These are phyloP conservation scores for Bertia moriformis DNA, from an alignment of 2,329 filamentous ascomycete species.

Conservation along the genomic window DNA sequence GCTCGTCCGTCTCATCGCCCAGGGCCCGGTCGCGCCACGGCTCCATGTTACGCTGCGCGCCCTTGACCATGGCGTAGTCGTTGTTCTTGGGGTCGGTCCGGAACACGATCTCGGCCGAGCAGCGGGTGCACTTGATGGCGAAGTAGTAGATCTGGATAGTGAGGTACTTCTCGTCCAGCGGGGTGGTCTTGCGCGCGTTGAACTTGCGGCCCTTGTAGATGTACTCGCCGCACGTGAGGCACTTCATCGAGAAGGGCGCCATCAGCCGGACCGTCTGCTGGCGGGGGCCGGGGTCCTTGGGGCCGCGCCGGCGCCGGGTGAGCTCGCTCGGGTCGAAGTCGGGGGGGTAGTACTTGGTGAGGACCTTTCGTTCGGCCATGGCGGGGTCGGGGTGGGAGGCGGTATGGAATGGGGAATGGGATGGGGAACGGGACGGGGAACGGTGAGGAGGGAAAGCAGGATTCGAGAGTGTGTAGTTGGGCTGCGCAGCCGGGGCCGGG, in stretches of 20 bases:
- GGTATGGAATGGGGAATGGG: no score
- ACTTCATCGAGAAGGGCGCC: constrained; percentile 74
- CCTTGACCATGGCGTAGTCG: constrained; percentile 69
- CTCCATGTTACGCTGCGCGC: constrained; percentile 86
- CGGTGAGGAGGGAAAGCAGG: no score
- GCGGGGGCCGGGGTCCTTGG: constrained; percentile 61
- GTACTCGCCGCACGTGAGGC: constrained; percentile 57
- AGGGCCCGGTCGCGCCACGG: constrained; percentile 57
- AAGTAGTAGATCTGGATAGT: constrained; percentile 78
- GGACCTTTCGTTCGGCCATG: constrained; percentile 80
- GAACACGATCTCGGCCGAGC: constrained; percentile 77
- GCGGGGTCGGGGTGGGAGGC: no score
- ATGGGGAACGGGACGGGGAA: no score
- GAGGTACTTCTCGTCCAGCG: constrained; percentile 75
- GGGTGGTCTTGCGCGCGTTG: constrained; percentile 48
- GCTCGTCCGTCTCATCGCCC: constrained; percentile 69
- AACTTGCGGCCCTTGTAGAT: constrained; percentile 92
- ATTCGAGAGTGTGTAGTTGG: no score
- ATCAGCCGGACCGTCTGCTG: constrained; percentile 80
- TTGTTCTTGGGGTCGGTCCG: constrained; percentile 89
- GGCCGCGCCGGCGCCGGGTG: constrained; percentile 45
- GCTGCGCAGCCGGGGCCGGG: no score
- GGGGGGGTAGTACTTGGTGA: constrained; percentile 51
- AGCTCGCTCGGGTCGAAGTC: constrained; percentile 86
- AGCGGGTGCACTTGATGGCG: constrained; percentile 80